These are phyloP conservation scores for Ophiostoma quercus DNA, from an alignment of 2,329 filamentous ascomycete species.

Conservation along the genomic window DNA sequence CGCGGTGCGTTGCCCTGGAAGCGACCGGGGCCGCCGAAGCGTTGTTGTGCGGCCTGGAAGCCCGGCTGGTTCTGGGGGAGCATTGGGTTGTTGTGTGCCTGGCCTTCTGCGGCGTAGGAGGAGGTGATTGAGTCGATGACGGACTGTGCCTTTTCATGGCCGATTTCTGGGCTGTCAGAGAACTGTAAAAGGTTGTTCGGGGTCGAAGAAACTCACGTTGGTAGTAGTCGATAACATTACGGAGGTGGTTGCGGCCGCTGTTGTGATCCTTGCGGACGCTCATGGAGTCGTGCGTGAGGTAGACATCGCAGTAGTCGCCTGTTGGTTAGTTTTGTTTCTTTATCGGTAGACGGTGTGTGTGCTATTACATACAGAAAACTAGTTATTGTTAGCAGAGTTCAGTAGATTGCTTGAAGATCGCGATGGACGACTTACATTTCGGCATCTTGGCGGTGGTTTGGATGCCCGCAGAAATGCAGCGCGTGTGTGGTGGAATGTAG, in stretches of 20 bases:
- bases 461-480: constrained; percentile 3
- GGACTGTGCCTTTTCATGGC: constrained; percentile 95
- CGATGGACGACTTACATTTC: constrained; percentile 16
- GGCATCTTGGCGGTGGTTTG: constrained; percentile 17
- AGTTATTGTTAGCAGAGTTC: constrained; percentile 23
- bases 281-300: constrained; percentile 99
- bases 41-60: constrained; percentile 32
- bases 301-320: constrained; percentile 99
- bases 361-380: constrained; percentile 29
- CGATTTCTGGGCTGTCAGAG: constrained; percentile 63
- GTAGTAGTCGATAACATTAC: constrained; percentile 98
- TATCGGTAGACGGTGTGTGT: constrained; percentile 37
- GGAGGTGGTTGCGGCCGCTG: constrained; percentile 88
- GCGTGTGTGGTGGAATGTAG: background rate
- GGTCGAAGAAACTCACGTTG: constrained; percentile 58
- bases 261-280: constrained; percentile 99
- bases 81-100: constrained; percentile 80
- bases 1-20: constrained; percentile 16
- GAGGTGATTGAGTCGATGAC: constrained; percentile 98
- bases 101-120: constrained; percentile 87
- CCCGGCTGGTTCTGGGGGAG: constrained; percentile 63
- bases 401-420: background rate
- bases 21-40: constrained; percentile 17
- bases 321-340: constrained; percentile 8
- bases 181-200: background rate